Conservation (phyloP, 108 stramenopile species). For the Chaetoceros tenuissimus region DNA sequence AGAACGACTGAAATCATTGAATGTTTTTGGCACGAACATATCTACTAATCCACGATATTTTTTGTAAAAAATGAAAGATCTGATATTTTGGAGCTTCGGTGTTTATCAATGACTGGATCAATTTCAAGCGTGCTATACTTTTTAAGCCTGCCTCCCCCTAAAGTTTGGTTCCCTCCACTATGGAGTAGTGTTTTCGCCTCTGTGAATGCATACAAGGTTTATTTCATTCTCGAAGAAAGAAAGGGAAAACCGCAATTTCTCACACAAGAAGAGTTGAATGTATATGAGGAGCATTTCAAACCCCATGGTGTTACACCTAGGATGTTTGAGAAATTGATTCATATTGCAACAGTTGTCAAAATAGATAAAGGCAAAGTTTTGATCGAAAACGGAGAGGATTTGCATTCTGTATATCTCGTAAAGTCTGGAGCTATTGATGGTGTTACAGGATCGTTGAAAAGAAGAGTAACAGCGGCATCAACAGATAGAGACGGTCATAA, state of each 20-base stretch:
- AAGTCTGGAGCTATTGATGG: slow-evolving; percentile 26
- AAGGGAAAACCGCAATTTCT: slow-evolving; percentile 36
- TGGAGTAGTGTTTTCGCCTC: slow-evolving; percentile 59
- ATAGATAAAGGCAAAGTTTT: slow-evolving; percentile 38
- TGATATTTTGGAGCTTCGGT: slow-evolving; percentile 48
- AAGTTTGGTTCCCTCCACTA: slow-evolving; percentile 23
- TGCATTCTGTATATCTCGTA: slow-evolving; percentile 52
- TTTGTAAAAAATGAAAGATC: too few species aligned
- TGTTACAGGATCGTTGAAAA: slow-evolving; percentile 44
- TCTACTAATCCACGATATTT: too few species aligned
- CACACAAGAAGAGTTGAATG: slow-evolving; percentile 32
- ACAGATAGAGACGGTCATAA: slow-evolving; percentile 21
- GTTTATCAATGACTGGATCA: slow-evolving; percentile 43
- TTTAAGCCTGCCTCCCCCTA: slow-evolving; percentile 5
- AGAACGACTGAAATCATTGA: too few species aligned
- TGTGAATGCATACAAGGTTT: slow-evolving; percentile 58
- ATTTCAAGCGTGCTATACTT: slow-evolving; percentile 39
- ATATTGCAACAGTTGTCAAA: slow-evolving; percentile 13
- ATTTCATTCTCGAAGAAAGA: slow-evolving; percentile 55
- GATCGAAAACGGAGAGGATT: slow-evolving; percentile 34
- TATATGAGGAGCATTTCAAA: slow-evolving; percentile 64
- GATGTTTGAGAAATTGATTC: slow-evolving; percentile 56
- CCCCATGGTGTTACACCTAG: slow-evolving; percentile 75
- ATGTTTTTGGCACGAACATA: too few species aligned
- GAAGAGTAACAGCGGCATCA: slow-evolving; percentile 56